phyloP scores from a whole-genome alignment of 495 filamentous ascomycete species.

The Xylaria longipes region DNA sequence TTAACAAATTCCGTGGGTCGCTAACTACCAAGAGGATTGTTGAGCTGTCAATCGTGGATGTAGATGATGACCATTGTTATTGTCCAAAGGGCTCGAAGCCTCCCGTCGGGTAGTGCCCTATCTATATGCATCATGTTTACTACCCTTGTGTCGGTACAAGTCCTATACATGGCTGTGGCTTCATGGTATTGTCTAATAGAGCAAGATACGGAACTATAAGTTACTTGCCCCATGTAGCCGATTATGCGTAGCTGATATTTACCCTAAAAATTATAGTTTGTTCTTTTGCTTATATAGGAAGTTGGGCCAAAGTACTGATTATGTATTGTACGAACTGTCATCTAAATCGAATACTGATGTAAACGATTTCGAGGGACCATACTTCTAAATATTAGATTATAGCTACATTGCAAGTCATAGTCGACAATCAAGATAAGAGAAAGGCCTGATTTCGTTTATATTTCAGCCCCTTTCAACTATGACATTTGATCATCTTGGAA shows the following conservation, averaged over 20 bases:
- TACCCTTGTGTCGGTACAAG: not conserved
- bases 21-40: not conserved
- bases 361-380: not conserved
- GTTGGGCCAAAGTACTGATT: not conserved
- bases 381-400: not conserved
- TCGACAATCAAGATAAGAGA: not conserved
- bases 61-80: slow-evolving; percentile 1
- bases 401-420: not conserved
- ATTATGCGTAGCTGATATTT: not conserved
- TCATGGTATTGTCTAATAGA: not conserved
- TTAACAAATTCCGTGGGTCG: not conserved
- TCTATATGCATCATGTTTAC: not conserved
- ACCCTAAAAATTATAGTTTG: not conserved
- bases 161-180: not conserved
- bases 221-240: not conserved
- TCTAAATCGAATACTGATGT: not conserved
- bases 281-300: not conserved
- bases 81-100: not conserved
- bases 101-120: not conserved
- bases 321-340: not conserved
- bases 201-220: not conserved
- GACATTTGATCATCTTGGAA: not conserved
- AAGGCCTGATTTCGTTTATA: not conserved
- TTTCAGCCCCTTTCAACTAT: not conserved
- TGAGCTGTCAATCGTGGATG: not conserved